Evolutionary conservation across 2,329 filamentous ascomycete genomes (phyloP).

Genomic region (Chrysoporthe austroafricana): DNA sequence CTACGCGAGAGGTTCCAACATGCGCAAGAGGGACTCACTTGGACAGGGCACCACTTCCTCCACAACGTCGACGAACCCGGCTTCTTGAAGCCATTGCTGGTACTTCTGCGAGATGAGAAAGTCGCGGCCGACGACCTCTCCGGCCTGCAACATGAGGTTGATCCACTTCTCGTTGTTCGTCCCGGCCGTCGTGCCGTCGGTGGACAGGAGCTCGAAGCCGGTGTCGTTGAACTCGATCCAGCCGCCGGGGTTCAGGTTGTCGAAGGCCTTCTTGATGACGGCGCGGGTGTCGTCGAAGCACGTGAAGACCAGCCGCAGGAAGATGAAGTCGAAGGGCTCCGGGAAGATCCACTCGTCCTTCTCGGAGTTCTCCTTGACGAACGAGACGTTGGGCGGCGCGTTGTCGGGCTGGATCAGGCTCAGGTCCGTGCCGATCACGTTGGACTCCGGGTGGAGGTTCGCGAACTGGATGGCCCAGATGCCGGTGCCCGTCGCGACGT

Average conservation of each 20-base stretch:
- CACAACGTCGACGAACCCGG: constrained; percentile 38
- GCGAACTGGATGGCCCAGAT: constrained; percentile 56
- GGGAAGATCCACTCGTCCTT: constrained; percentile 50
- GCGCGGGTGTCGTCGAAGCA: constrained; percentile 53
- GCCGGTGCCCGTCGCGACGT: constrained; percentile 52
- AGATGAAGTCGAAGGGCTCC: constrained; percentile 57
- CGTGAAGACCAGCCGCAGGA: constrained; percentile 52
- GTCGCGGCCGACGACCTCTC: constrained; percentile 27
- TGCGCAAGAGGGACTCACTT: constrained; percentile 8
- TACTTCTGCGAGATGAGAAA: constrained; percentile 32
- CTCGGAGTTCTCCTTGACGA: constrained; percentile 59
- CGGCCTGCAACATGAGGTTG: constrained; percentile 32
- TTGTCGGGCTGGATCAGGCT: constrained; percentile 46
- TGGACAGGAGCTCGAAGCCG: constrained; percentile 36
- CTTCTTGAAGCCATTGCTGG: constrained; percentile 34
- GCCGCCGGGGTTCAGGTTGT: constrained; percentile 44
- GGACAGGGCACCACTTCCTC: constrained; percentile 32
- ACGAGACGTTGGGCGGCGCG: constrained; percentile 56
- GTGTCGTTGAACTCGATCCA: constrained; percentile 43
- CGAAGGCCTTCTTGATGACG: constrained; percentile 51
- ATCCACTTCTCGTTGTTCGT: constrained; percentile 39
- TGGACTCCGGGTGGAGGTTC: constrained; percentile 42
- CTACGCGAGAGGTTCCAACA: no score
- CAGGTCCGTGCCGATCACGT: constrained; percentile 49
- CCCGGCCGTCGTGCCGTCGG: constrained; percentile 38